Conservation (phyloP, 208 protist species). For the Leishmania major region DNA sequence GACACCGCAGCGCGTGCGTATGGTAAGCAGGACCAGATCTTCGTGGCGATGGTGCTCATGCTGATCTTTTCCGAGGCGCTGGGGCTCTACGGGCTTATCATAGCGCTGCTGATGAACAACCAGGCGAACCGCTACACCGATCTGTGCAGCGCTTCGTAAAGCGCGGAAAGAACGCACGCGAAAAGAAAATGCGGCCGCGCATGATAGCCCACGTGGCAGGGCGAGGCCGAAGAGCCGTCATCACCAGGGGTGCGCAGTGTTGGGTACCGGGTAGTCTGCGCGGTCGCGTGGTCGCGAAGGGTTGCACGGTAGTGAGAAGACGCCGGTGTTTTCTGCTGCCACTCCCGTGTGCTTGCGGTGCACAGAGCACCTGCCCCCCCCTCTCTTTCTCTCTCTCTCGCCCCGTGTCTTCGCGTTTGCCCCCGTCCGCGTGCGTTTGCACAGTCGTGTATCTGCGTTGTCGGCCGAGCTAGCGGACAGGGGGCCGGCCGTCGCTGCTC, state of each 20-base stretch:
- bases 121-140: slow-evolving; percentile 83
- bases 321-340: not conserved
- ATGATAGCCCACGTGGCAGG: not conserved
- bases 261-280: not conserved
- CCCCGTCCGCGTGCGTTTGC: not conserved
- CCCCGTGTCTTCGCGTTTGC: not conserved
- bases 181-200: not conserved
- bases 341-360: not conserved
- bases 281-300: not conserved
- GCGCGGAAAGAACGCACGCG: not conserved
- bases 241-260: not conserved
- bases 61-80: slow-evolving; percentile 99
- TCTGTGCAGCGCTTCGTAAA: slow-evolving; percentile 27
- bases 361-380: not conserved
- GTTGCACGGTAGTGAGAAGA: not conserved
- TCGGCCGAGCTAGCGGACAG: not conserved
- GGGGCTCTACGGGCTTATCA: slow-evolving; percentile 99
- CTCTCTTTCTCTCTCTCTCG: not conserved
- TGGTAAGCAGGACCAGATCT: slow-evolving; percentile 97
- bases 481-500: too few relatives aligned
- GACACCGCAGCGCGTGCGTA: slow-evolving; percentile 94
- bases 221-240: too few relatives aligned
- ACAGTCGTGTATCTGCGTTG: too few relatives aligned
- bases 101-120: slow-evolving; percentile 96
- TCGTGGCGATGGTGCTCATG: slow-evolving; percentile 99